Conservation (phyloP, 768 basidiomycete species). For the Suillus cothurnatus region DNA sequence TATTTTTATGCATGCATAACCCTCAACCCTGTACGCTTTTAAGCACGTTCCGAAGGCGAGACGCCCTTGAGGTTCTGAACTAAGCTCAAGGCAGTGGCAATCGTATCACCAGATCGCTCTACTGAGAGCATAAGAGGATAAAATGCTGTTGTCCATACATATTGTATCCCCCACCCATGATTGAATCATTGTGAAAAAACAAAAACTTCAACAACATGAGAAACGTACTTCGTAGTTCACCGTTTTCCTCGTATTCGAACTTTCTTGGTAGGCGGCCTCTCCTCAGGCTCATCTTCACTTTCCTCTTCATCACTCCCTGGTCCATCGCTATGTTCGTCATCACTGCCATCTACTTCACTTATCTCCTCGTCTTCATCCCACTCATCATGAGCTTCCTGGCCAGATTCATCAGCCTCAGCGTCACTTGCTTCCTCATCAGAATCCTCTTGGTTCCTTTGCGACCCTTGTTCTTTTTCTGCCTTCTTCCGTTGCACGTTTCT, state of each 20-base stretch:
- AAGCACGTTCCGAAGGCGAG: not conserved
- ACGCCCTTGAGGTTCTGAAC: not conserved
- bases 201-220: not conserved
- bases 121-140: not conserved
- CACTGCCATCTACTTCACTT: conserved; percentile 54
- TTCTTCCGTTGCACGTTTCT: conserved; percentile 88
- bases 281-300: conserved; percentile 51
- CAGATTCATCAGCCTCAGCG: conserved; percentile 45
- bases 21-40: not conserved
- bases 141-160: not conserved
- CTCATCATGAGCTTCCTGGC: conserved; percentile 37
- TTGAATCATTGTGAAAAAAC: not conserved
- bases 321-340: conserved; percentile 38
- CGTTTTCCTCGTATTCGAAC: conserved; percentile 51
- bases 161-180: not conserved
- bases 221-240: conserved; percentile 26
- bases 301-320: conserved; percentile 36
- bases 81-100: not conserved
- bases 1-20: not conserved
- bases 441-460: conserved; percentile 29
- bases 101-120: not conserved
- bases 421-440: conserved; percentile 45
- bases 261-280: conserved; percentile 54
- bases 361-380: conserved; percentile 69
- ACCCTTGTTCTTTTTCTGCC: conserved; percentile 36